phyloP scores from a whole-genome alignment of 805 yeast species.

The Saccharomycopsis sp. region DNA sequence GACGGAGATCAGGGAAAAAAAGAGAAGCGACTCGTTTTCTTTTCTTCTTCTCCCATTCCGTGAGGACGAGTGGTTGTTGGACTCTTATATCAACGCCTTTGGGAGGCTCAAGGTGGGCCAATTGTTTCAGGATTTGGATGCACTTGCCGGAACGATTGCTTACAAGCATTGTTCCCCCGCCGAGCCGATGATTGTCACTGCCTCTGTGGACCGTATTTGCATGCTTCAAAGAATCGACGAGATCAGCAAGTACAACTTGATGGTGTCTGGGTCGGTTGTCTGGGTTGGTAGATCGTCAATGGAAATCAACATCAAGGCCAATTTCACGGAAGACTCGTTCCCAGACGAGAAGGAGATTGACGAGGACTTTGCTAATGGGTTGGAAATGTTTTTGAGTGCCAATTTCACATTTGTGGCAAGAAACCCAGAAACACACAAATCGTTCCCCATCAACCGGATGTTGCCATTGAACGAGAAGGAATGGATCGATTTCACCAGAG shows the following conservation, averaged over 20 bases:
- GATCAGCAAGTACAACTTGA: constrained; percentile 62
- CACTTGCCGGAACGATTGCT: constrained; percentile 89
- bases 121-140: constrained; percentile 87
- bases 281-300: constrained; percentile 94
- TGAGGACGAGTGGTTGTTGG: constrained; percentile 73
- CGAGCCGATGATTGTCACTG: constrained; percentile 91
- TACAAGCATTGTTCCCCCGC: constrained; percentile 92
- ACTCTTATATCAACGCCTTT: constrained; percentile 78
- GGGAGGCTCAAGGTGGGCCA: constrained; percentile 93
- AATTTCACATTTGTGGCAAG: constrained; percentile 94
- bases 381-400: constrained; percentile 74
- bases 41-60: constrained; percentile 71
- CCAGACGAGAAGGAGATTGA: constrained; percentile 39
- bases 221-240: constrained; percentile 80
- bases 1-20: constrained; percentile 59
- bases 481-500: constrained; percentile 77
- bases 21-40: constrained; percentile 69
- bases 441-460: constrained; percentile 76
- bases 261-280: constrained; percentile 83
- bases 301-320: constrained; percentile 90
- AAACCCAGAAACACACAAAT: constrained; percentile 83
- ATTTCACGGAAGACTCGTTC: constrained; percentile 51
- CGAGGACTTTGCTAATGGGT: constrained; percentile 45
- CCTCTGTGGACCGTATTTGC: constrained; percentile 85
- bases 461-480: constrained; percentile 69